Conservation (phyloP, 768 basidiomycete species). For the Trametes gibbosa region DNA sequence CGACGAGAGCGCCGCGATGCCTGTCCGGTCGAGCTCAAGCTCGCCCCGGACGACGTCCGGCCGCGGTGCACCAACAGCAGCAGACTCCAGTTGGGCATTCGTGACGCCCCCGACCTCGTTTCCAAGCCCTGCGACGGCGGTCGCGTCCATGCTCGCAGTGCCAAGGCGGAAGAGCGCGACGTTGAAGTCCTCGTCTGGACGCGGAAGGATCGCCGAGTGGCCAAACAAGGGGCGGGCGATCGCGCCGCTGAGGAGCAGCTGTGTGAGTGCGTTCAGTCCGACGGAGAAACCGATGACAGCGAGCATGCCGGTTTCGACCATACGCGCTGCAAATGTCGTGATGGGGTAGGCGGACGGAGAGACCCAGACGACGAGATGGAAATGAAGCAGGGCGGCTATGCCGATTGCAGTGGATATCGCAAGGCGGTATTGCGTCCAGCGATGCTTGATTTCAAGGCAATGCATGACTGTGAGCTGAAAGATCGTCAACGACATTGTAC, state of each 20-base stretch:
- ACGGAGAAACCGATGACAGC: slow-evolving; percentile 56
- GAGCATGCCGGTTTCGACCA: slow-evolving; percentile 66
- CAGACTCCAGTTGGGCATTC: slow-evolving; percentile 12
- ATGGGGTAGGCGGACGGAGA: slow-evolving; percentile 56
- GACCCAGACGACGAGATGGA: slow-evolving; percentile 58
- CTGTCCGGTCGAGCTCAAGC: slow-evolving; percentile 39
- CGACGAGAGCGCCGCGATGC: slow-evolving; percentile 39
- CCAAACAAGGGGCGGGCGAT: slow-evolving; percentile 62
- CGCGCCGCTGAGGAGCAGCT: slow-evolving; percentile 59
- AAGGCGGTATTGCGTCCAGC: slow-evolving; percentile 65
- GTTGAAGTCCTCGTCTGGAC: slow-evolving; percentile 71
- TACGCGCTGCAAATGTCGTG: slow-evolving; percentile 70
- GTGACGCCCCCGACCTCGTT: slow-evolving; percentile 67
- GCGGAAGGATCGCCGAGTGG: slow-evolving; percentile 43
- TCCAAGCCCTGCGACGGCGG: slow-evolving; percentile 65
- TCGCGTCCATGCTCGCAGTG: slow-evolving; percentile 73
- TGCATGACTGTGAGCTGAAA: slow-evolving; percentile 61
- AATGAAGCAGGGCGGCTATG: slow-evolving; percentile 59
- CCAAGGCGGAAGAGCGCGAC: slow-evolving; percentile 69
- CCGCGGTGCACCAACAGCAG: neutral
- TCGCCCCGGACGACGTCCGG: slow-evolving; percentile 15
- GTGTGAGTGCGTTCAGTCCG: slow-evolving; percentile 59
- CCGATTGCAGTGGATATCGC: slow-evolving; percentile 65
- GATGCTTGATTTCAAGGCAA: slow-evolving; percentile 58
- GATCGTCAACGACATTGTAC: neutral